A percentile compares a stretch with the other conserved stretches of the same genome.
phyloP scores from a whole-genome alignment of 169 alveolate species.

The Cryptosporidium tyzzeri region DNA sequence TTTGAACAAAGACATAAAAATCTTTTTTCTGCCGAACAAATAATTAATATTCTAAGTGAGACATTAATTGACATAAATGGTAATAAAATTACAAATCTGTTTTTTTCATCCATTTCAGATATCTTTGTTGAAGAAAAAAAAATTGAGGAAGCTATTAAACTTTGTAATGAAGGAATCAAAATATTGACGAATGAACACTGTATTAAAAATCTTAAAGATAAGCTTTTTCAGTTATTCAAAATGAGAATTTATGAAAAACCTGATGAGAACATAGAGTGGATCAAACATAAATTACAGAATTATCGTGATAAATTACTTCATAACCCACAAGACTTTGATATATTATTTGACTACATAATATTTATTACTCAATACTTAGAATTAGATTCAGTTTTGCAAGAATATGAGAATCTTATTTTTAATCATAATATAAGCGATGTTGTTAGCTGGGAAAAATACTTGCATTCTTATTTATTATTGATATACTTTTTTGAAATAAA shows the following conservation, averaged over 20 bases:
- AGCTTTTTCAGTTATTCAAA: slow-evolving; percentile 30
- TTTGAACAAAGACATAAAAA: slow-evolving; percentile 94
- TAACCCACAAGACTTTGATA: slow-evolving; percentile 34
- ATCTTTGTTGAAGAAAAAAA: slow-evolving; percentile 8
- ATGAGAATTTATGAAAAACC: slow-evolving; percentile 30
- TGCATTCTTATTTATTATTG: slow-evolving; percentile 33
- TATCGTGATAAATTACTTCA: slow-evolving; percentile 1
- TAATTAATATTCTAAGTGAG: background rate
- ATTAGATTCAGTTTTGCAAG: slow-evolving; percentile 7
- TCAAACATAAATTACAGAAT: slow-evolving; percentile 9
- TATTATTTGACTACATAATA: slow-evolving; percentile 45
- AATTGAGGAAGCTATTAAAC: slow-evolving; percentile 43
- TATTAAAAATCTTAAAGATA: slow-evolving; percentile 11
- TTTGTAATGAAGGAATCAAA: slow-evolving; percentile 38
- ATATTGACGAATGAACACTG: background rate
- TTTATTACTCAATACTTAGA: slow-evolving; percentile 54
- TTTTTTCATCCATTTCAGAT: slow-evolving; percentile 28
- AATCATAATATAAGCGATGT: slow-evolving; percentile 5
- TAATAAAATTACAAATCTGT: background rate
- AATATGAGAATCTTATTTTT: slow-evolving; percentile 3
- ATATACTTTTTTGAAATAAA: slow-evolving; percentile 21
- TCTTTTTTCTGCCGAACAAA: background rate
- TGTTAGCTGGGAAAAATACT: slow-evolving; percentile 45
- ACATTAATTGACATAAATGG: background rate
- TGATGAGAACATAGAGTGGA: slow-evolving; percentile 66